Evolutionary conservation across 805 yeast genomes (phyloP), one percentile per base, ranked within the genome.

Genomic region (Metschnikowia santaceciliae): DNA sequence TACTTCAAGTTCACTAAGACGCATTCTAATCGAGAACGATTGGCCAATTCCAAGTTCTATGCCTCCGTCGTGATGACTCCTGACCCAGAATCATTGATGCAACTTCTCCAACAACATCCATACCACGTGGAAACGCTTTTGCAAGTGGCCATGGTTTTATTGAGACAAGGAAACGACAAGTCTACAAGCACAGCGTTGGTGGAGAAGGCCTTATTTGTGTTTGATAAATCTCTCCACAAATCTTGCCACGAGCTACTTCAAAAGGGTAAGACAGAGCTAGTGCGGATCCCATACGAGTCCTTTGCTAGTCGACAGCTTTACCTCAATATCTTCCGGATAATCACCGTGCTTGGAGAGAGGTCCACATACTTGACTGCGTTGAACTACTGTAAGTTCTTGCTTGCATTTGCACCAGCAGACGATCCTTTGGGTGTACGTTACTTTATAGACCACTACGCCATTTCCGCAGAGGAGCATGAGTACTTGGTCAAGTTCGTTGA

Each of bases 361-460:
- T 88, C 95, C 3, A 87, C 92, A 1, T 82, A 79, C 61, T 77
- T 70, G 51, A 90, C 96, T 0, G 96, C 96, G 0, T 76, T 88
- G 40, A 80, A 82, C 39, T 90, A 84, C 71, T 80, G 87, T 59
- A 89, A 88, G 63, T 72, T 84, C 5, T 70, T 90, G 45, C 71
- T 87, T 54, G 80, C 90, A 2, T 69, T 90, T 32, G 74, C 81
- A 34, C 96, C 96, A 1, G 76, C 82, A 2, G 88, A 85, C 50
- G 96, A 90, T 70, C 96, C 96, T 1, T 71, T 84, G 47, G 96
- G 96, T 20, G 90, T 86, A 11, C 76, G 96, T 55, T 84, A 85
- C 61, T 87, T 89, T 64, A 82, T 90, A 57, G 96, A 90, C 63
- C 83, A 79, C 61, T 90, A 87, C 61, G 84, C 92, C 3, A 69